These are phyloP conservation scores for Mycena kentingensis DNA, from an alignment of 768 basidiomycete genomes.

Conservation along the genomic window DNA sequence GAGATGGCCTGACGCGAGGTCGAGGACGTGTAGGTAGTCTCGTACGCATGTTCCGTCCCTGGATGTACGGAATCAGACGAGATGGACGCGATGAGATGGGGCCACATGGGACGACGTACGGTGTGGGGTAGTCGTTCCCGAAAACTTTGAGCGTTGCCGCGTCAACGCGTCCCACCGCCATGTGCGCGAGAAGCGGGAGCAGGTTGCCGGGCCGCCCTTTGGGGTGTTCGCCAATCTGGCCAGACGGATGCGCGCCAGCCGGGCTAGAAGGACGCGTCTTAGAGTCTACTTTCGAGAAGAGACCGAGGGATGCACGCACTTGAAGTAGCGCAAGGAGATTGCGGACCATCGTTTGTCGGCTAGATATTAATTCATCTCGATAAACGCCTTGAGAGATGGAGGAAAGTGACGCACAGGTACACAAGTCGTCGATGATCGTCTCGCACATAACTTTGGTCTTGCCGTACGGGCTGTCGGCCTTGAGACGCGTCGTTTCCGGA, in stretches of 20 bases:
- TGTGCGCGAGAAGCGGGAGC: slow-evolving; percentile 89
- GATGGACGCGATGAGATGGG: slow-evolving; percentile 3
- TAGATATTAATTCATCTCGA: slow-evolving; percentile 30
- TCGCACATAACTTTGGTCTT: slow-evolving; percentile 97
- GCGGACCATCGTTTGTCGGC: slow-evolving; percentile 78
- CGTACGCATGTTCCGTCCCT: slow-evolving; percentile 98
- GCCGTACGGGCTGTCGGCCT: slow-evolving; percentile 92
- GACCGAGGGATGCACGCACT: slow-evolving; percentile 49
- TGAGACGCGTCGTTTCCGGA: slow-evolving; percentile 83
- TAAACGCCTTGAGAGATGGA: slow-evolving; percentile 2
- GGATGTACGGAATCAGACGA: not conserved
- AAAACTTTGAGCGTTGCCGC: slow-evolving; percentile 79
- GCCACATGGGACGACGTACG: slow-evolving; percentile 46
- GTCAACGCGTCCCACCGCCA: slow-evolving; percentile 87
- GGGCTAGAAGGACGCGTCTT: slow-evolving; percentile 53
- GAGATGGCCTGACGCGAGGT: slow-evolving; percentile 92
- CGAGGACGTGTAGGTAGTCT: slow-evolving; percentile 91
- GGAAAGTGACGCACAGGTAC: slow-evolving; percentile 55
- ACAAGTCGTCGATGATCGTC: slow-evolving; percentile 85
- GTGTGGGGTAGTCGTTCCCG: slow-evolving; percentile 96
- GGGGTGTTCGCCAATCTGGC: slow-evolving; percentile 95
- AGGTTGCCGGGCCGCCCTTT: slow-evolving; percentile 92
- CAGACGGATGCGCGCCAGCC: slow-evolving; percentile 97
- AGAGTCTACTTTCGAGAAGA: not conserved
- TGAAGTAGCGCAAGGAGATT: slow-evolving; percentile 95